A percentile compares a stretch with the other conserved stretches of the same genome.
Evolutionary conservation across 2,329 filamentous ascomycete genomes (phyloP).

Genomic region (Cladosporium phlei): DNA sequence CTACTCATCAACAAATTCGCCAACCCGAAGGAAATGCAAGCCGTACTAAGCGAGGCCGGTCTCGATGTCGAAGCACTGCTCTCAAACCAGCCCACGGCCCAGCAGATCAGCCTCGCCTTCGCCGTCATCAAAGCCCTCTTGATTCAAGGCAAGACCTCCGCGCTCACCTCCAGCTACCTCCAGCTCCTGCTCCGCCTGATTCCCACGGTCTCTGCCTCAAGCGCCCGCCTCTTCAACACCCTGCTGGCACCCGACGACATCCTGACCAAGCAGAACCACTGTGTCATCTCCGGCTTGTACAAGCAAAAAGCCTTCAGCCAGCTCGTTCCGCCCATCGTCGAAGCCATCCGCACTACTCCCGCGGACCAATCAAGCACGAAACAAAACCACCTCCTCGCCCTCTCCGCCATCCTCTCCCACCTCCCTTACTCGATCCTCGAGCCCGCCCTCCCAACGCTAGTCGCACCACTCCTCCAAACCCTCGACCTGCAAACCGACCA

Average conservation of each 20-base stretch:
- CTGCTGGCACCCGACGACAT: conserved; percentile 59
- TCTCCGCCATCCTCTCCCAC: conserved; percentile 57
- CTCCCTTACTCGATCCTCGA: conserved; percentile 57
- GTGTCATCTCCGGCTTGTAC: conserved; percentile 56
- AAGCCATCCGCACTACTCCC: conserved; percentile 43
- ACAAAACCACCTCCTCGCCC: conserved; percentile 58
- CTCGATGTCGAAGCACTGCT: conserved; percentile 38
- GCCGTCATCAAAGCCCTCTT: conserved; percentile 58
- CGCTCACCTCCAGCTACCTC: conserved; percentile 40
- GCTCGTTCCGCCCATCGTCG: conserved; percentile 53
- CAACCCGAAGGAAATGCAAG: conserved; percentile 36
- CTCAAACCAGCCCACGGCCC: conserved; percentile 30
- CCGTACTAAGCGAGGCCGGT: conserved; percentile 25
- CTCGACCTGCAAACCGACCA: conserved; percentile 53
- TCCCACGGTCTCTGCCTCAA: conserved; percentile 39
- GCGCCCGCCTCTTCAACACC: conserved; percentile 55
- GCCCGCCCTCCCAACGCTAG: conserved; percentile 53
- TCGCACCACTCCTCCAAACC: conserved; percentile 59
- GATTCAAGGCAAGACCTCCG: conserved; percentile 48
- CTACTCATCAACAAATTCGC: conserved; percentile 48
- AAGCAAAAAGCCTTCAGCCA: conserved; percentile 61
- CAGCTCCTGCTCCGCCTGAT: conserved; percentile 48
- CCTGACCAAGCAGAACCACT: conserved; percentile 56
- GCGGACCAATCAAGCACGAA: conserved; percentile 37
- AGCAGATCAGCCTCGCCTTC: conserved; percentile 53